Evolutionary conservation across 2,329 filamentous ascomycete genomes (phyloP).

Genomic region (Fusarium austroafricanum): DNA sequence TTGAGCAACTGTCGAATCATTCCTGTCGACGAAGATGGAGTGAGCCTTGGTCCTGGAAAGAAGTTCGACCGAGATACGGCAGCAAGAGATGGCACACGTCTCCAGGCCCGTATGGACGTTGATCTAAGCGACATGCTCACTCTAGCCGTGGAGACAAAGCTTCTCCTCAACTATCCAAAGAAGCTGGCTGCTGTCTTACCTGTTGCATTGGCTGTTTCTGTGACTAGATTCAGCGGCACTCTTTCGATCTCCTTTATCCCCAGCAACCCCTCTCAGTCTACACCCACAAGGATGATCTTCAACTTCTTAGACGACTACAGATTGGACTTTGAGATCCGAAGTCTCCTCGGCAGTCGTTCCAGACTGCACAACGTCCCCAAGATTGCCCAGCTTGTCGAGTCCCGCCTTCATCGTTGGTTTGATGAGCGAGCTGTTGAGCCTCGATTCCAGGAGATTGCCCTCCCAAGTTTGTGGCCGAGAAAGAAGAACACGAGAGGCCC

Average conservation of each 20-base stretch:
- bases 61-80: slow-evolving; percentile 65
- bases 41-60: slow-evolving; percentile 63
- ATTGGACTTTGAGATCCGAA: slow-evolving; percentile 83
- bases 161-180: slow-evolving; percentile 94
- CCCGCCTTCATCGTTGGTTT: slow-evolving; percentile 85
- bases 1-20: slow-evolving; percentile 98
- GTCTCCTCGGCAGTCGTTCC: slow-evolving; percentile 81
- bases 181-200: slow-evolving; percentile 89
- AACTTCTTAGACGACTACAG: slow-evolving; percentile 92
- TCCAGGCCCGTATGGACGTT: slow-evolving; percentile 97
- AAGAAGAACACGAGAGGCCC: slow-evolving; percentile 85
- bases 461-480: slow-evolving; percentile 84
- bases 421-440: slow-evolving; percentile 88
- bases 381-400: slow-evolving; percentile 85
- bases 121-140: slow-evolving; percentile 97
- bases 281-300: slow-evolving; percentile 89
- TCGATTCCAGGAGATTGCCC: slow-evolving; percentile 85
- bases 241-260: slow-evolving; percentile 94
- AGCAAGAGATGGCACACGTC: slow-evolving; percentile 73
- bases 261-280: slow-evolving; percentile 68
- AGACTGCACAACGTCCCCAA: slow-evolving; percentile 88
- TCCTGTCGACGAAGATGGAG: slow-evolving; percentile 83
- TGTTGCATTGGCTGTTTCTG: slow-evolving; percentile 89
- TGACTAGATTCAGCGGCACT: slow-evolving; percentile 94
- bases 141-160: slow-evolving; percentile 90